Evolutionary conservation across 805 yeast genomes (phyloP).

Genomic region (Saccharomycopsis selenospora): DNA sequence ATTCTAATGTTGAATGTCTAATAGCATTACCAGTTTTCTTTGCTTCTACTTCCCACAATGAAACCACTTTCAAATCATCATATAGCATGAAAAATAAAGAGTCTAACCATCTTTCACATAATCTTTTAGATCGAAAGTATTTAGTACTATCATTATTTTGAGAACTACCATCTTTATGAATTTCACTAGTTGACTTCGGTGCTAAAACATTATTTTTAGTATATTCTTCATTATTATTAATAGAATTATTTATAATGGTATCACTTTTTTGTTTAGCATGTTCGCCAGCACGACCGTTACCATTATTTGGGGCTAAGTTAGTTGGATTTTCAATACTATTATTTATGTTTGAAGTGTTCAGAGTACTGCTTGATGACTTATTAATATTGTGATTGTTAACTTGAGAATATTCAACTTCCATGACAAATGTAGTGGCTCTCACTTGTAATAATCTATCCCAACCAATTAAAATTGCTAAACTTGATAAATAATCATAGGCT

Average conservation of each 20-base stretch:
- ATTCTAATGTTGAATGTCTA: conserved; percentile 58
- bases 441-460: conserved; percentile 72
- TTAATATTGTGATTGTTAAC: too few species aligned
- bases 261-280: conserved; percentile 7
- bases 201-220: not conserved
- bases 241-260: not conserved
- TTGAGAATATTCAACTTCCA: conserved; percentile 64
- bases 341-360: conserved; percentile 19
- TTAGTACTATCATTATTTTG: conserved; percentile 9
- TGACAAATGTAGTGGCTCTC: conserved; percentile 69
- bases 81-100: conserved; percentile 29
- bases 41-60: conserved; percentile 25
- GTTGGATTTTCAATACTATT: conserved; percentile 22
- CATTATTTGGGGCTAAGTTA: conserved; percentile 20
- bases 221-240: conserved; percentile 5
- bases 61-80: conserved; percentile 30
- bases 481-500: conserved; percentile 66
- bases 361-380: conserved; percentile 24
- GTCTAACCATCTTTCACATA: conserved; percentile 77
- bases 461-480: conserved; percentile 60
- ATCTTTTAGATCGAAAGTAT: conserved; percentile 38
- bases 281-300: conserved; percentile 3
- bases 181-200: conserved; percentile 20
- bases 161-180: conserved; percentile 14
- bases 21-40: conserved; percentile 25